Conservation (phyloP, 768 basidiomycete genomes). For the Mycena galopus region DNA sequence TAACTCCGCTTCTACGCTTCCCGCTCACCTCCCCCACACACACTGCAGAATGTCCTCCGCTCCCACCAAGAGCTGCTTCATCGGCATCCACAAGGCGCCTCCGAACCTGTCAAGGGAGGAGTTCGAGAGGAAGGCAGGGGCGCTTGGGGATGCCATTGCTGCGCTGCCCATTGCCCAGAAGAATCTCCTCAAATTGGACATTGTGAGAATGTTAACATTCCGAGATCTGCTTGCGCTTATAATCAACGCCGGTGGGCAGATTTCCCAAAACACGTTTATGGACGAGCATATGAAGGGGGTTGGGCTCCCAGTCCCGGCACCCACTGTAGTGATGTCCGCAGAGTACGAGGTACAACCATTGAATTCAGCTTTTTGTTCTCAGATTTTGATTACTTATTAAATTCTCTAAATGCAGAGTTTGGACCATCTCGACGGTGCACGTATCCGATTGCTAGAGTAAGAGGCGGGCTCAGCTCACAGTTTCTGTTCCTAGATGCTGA, state of each 20-base stretch:
- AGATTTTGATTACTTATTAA: constrained; percentile 3
- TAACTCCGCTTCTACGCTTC: constrained; percentile 1
- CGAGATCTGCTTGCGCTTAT: background rate
- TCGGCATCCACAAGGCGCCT: constrained; percentile 26
- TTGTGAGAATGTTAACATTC: constrained; percentile 16
- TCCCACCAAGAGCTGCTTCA: constrained; percentile 14
- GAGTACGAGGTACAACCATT: constrained; percentile 26
- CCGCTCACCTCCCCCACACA: constrained; percentile 11
- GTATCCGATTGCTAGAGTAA: background rate
- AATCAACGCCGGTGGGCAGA: constrained; percentile 2
- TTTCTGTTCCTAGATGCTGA: constrained; percentile 22
- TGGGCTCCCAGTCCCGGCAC: constrained; percentile 18
- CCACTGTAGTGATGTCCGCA: constrained; percentile 29
- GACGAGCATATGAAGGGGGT: constrained; percentile 19
- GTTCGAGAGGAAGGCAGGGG: constrained; percentile 21
- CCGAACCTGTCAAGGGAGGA: constrained; percentile 20
- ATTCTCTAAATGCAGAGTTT: constrained; percentile 24
- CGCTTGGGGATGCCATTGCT: constrained; percentile 27
- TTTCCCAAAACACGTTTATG: constrained; percentile 25
- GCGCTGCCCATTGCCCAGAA: constrained; percentile 28
- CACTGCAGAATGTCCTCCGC: constrained; percentile 18
- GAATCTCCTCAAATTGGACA: constrained; percentile 29
- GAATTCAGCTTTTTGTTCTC: background rate
- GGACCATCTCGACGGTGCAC: constrained; percentile 18
- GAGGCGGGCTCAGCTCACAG: constrained; percentile 4